Evolutionary conservation across 768 basidiomycete species (phyloP), one percentile per base, ranked within the genome.

Genomic region (Hemileccinum impolitum): DNA sequence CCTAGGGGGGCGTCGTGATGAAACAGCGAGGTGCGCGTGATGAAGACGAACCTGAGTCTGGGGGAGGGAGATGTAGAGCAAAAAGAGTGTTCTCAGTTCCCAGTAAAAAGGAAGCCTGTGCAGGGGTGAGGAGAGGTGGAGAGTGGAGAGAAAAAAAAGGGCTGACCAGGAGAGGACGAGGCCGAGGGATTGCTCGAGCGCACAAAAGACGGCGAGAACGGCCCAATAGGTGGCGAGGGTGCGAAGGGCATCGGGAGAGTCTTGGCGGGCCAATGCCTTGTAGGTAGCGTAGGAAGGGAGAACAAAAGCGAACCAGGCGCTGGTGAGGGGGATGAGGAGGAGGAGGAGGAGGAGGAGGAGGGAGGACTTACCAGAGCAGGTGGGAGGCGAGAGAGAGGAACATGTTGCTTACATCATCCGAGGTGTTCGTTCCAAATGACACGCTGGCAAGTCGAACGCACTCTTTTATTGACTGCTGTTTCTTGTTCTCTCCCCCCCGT

Each of bases 101-200:
- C 81, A 86, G 60, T 87, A 88, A 62, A 89, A 85, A 7, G 87
- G 86, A 36, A 88, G 58, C 86, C 86, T 86, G 45, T 6, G n/a
- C 35, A 17, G 49, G 36, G 46, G 47, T 64, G 30, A 61, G 54
- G 41, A 48, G 46, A 53, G 39, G 39, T 1, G 2, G 18, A 2
- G 10, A 14, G 19, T 6, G 2, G 39, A 7, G 19, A 25, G 25
- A 23, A 23, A 23, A 14, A 15, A 40, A 21, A 30, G 25, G 19
- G 65, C 78, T 47, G 63, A 79, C 87, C 86, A 88, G 68, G 77
- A 79, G 43, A 88, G 65, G 47, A 86, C 59, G 73, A 81, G 80
- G 50, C 85, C 85, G 25, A 77, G 72, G 9, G 78, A 61, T 51
- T 82, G 81, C 60, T 87, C 84, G 56, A 83, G 71, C 2, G 82